Conservation (phyloP, 331 rosid genomes). For the Erythrophleum ivorense region DNA sequence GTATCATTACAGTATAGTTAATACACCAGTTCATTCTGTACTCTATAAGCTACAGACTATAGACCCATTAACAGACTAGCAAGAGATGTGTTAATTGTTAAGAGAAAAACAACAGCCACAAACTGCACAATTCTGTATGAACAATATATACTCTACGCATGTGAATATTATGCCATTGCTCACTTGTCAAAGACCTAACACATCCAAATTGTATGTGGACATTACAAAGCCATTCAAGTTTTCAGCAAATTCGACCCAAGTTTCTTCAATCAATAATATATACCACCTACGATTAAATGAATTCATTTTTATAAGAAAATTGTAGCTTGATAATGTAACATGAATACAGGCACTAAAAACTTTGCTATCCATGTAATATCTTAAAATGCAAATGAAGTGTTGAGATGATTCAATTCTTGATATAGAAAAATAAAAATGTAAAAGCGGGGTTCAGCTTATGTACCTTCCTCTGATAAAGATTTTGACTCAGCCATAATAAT, state of each 20-base stretch:
- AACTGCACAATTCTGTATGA: slow-evolving; percentile 29
- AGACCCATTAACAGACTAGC: slow-evolving; percentile 20
- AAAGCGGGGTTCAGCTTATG: not conserved
- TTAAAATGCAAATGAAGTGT: not conserved
- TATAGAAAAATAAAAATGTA: not conserved
- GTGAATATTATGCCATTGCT: not conserved
- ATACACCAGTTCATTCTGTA: slow-evolving; percentile 30
- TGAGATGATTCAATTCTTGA: not conserved
- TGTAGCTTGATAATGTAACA: not conserved
- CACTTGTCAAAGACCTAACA: slow-evolving; percentile 23
- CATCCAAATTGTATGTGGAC: slow-evolving; percentile 9
- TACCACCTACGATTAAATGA: not conserved
- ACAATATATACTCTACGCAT: slow-evolving; percentile 19
- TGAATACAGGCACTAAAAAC: not conserved
- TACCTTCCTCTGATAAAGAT: slow-evolving; percentile 91
- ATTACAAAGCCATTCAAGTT: slow-evolving; percentile 19
- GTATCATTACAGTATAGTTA: slow-evolving; percentile 19
- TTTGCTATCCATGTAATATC: not conserved
- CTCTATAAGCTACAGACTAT: slow-evolving; percentile 7
- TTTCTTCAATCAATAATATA: slow-evolving; percentile 23
- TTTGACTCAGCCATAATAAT: slow-evolving; percentile 65
- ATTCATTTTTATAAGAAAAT: not conserved
- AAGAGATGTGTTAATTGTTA: slow-evolving; percentile 4
- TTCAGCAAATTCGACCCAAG: slow-evolving; percentile 24
- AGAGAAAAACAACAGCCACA: not conserved